These are phyloP conservation scores for Lunularia cruciata DNA, from an alignment of 225 moss, liverwort and hornwort genomes.

Conservation along the genomic window DNA sequence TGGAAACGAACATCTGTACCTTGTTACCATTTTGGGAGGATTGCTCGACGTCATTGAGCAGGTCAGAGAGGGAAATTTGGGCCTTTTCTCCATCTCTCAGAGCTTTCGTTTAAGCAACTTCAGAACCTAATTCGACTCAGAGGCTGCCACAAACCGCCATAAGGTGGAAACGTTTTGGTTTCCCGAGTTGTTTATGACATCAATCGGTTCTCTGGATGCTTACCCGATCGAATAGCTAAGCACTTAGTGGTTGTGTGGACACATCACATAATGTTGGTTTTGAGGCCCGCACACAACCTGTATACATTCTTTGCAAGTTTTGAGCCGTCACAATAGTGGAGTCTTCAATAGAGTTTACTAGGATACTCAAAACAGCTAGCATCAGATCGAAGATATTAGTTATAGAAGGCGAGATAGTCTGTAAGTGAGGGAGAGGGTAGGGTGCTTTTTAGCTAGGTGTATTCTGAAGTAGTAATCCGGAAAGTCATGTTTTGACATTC, in stretches of 20 bases:
- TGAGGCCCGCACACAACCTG: background rate
- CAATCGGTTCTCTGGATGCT: too few relatives aligned
- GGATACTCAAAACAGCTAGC: slow-evolving; percentile 3
- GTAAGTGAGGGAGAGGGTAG: background rate
- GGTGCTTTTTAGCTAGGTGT: slow-evolving; percentile 2
- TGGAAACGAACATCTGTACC: background rate
- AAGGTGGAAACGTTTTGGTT: background rate
- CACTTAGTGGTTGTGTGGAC: background rate
- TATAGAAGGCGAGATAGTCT: background rate
- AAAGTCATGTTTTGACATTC: background rate
- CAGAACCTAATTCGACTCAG: background rate
- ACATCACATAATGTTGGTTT: background rate
- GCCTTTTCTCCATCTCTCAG: slow-evolving; percentile 8
- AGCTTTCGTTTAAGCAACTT: background rate
- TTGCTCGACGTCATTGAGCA: background rate
- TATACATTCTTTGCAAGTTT: background rate
- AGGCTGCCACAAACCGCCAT: background rate
- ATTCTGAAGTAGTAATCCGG: background rate
- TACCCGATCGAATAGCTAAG: background rate
- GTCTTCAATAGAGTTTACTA: background rate
- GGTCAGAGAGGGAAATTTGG: slow-evolving; percentile 16
- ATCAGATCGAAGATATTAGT: background rate
- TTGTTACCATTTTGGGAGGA: slow-evolving; percentile 12
- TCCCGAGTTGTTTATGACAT: background rate
- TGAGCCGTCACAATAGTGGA: background rate